These are phyloP conservation scores for Cupressus sempervirens DNA, from an alignment of 75 land plant genomes.

Conservation along the genomic window DNA sequence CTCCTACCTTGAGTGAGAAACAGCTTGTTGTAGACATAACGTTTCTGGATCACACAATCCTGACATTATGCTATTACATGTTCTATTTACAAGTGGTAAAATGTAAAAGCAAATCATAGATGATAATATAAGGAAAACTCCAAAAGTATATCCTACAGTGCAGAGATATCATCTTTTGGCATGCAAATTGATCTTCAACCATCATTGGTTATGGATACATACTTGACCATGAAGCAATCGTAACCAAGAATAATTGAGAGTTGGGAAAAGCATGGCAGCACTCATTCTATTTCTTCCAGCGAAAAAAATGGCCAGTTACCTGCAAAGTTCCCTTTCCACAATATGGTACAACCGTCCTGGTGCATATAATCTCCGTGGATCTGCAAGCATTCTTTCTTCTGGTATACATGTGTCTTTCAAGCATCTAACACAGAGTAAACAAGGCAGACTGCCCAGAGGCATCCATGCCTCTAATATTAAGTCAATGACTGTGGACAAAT, in stretches of 20 bases:
- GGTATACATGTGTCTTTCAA: constrained; percentile 72
- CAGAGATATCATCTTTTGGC: background rate
- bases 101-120: background rate
- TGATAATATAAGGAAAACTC: background rate
- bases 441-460: constrained; percentile 64
- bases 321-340: constrained; percentile 84
- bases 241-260: background rate
- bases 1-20: background rate
- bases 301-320: constrained; percentile 25
- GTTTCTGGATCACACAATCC: background rate
- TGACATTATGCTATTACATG: background rate
- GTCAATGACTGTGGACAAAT: background rate
- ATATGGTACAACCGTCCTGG: constrained; percentile 95
- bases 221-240: background rate
- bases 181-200: background rate
- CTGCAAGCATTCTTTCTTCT: constrained; percentile 54
- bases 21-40: too few species aligned
- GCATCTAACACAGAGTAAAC: constrained; percentile 55
- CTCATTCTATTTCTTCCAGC: background rate
- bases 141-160: background rate
- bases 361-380: constrained; percentile 81
- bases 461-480: constrained; percentile 4
- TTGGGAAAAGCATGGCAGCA: background rate
- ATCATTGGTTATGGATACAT: background rate
- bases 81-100: background rate